Evolutionary conservation across 805 yeast genomes (phyloP).

Genomic region (Martiniozyma abietophila): DNA sequence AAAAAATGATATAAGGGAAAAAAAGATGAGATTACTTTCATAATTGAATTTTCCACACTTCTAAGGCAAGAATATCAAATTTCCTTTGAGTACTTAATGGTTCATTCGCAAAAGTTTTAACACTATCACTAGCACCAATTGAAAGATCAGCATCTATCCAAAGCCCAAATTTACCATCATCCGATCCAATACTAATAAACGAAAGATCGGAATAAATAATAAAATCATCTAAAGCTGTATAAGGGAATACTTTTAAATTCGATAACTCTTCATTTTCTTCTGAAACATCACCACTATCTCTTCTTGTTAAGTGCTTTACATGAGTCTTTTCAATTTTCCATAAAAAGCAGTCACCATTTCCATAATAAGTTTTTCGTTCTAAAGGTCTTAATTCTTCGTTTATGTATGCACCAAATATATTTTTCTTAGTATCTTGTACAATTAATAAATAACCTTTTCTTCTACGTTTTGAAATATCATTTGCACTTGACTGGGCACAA

Average conservation of each 20-base stretch:
- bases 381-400: conserved; percentile 67
- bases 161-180: conserved; percentile 86
- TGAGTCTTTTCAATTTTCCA: conserved; percentile 61
- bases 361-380: conserved; percentile 69
- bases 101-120: conserved; percentile 87
- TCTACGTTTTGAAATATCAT: conserved; percentile 24
- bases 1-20: no score
- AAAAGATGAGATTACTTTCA: no score
- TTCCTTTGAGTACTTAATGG: conserved; percentile 43
- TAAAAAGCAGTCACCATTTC: conserved; percentile 91
- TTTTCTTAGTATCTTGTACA: conserved; percentile 53
- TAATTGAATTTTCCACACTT: conserved; percentile 63
- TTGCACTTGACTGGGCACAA: conserved; percentile 35
- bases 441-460: conserved; percentile 63
- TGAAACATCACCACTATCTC: neutral
- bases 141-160: conserved; percentile 73
- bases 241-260: conserved; percentile 66
- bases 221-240: conserved; percentile 82
- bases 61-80: conserved; percentile 69
- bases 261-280: conserved; percentile 1
- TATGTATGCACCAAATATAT: conserved; percentile 68
- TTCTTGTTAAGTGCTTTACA: conserved; percentile 21
- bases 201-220: conserved; percentile 71
- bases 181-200: conserved; percentile 81
- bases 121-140: conserved; percentile 69